Base-by-base conservation (phyloP, 305 asterid genomes). In the Fraxinus platypoda region DNA sequence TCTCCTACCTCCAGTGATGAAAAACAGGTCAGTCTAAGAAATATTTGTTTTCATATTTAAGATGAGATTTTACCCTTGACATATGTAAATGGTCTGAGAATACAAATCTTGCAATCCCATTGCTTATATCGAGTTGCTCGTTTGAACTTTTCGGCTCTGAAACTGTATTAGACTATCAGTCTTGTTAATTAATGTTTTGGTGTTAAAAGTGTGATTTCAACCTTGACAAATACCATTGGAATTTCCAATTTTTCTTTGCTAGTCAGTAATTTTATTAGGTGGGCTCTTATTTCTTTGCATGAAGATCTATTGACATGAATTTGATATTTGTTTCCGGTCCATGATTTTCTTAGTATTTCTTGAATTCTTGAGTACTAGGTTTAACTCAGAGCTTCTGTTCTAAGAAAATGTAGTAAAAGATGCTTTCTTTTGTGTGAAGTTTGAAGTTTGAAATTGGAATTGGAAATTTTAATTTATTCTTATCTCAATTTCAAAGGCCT, bases 1-100 rank as follows among this genome's bases (percentile, higher is more conserved):
- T 90, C 94, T 86, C 89, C 92, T n/a, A 75, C 87, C 76, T 84
- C 88, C 34, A 78, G 78, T 59, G 94, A 91, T 37, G 85, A 87
- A 54, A 81, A 73, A 85, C 86, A 84, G 95, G 97, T 92, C 49
- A 83, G 80, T 81, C 52, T 81, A n/a, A 57, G 68, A 57, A 57
- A 57, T 62, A 19, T 21, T 62, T 62, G 4, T 23, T 23, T 23
- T 62, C 31, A 8, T 62, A 21, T 59, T 59, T 23, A 62, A 62
- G 31, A 21, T 62, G 71, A 62, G 71, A 57, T 57, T 57, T n/a
- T 57, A 19, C 11, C 3, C 68, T 2, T 62, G 12, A 62, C 71
- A 2, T 62, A 2, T 2, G 6, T 62, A 62, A 8, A 62, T 62
- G 30, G 31, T 23, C 15, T 8, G 31, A 8, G 71, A 21, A 59